Evolutionary conservation across 2,329 filamentous ascomycete species (phyloP), one percentile per base, ranked within the genome.

Genomic region (Ophiostoma pallidulum): DNA sequence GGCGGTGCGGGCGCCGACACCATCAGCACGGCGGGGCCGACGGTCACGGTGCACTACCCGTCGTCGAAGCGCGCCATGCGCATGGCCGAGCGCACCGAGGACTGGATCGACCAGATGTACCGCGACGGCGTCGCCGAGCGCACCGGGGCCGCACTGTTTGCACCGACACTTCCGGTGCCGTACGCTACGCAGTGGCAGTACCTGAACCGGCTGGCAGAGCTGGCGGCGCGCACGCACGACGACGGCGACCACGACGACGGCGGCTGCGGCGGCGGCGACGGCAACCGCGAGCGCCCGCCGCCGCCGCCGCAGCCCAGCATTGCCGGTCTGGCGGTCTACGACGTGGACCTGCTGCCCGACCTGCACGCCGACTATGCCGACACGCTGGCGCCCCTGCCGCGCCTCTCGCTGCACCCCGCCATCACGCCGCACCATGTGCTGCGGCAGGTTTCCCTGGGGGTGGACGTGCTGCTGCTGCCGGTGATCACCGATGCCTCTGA

Each of bases 71-170:
- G 90, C 39, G 77, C 84, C 40, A 72, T 80, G 31, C 89, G 86
- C 59, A 96, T 95, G 81, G 82, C 80, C 20, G 88, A 92, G 59
- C 75, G 91, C 48, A 95, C 87, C 1, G 84, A 92, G 60, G 75
- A 77, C 32, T 97, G 89, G 87, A 70, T 91, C 16, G 75, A 78
- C 20, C 77, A 84, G 53, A 78, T 88, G 43, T 70, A 89, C 31
- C 65, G 67, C 14, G 61, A 66, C 24, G 62, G 68, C 46, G 64
- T 62, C 10, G 18, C 33, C 4, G 16, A n/a, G 14, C 14, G 7
- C 8, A 31, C 45, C n/a, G 16, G 14, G 5, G 63, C 69, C 22
- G 64, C 70, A 4, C 65, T 84, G 54, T 78, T 84, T 64, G 73
- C 82, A 3, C 78, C 81, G 0, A 70, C 95, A 0, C 71, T 95